Base-by-base conservation (phyloP, 78 protist genomes). In the Mastigamoeba balamuthi region DNA sequence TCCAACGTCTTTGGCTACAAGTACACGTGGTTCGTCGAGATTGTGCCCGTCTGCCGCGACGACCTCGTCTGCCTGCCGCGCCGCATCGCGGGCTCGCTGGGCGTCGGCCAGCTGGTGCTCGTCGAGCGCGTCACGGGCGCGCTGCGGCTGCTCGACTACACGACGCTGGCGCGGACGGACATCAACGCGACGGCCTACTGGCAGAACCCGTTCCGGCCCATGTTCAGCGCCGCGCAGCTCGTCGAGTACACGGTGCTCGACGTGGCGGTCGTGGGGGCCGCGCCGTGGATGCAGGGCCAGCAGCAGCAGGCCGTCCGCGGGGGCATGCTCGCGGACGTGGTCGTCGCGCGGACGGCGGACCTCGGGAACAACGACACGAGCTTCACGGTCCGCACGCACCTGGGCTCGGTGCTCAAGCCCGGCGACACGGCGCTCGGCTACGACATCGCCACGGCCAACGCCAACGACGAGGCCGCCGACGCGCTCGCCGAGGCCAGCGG, bases 41-140 rank as follows among this genome's bases (percentile, higher is more conserved):
- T 98, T 7, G 88, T 89, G n/a, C 99, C 98, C 67, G 40, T 98
- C 8, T 98, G 98, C 84, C 76, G 88, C 29, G 96, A 95, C 58
- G 99, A 98, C 82, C 29, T 95, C 0, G 82, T 98, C 25, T 87
- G 88, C 85, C 69, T 98, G 10, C 97, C 98, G 23, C 80, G 40
- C n/a, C 40, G 69, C 38, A 66, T 91, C n/a, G 66, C 76, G 1
- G 33, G 30, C 28, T 33, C 36, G 25, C 29, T 84, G 10, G 96
- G 98, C n/a, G n/a, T n/a, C n/a, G n/a, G n/a, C n/a, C n/a, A n/a
- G n/a, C n/a, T 52, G 68, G 64, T 35, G 89, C 88, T 6, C 10
- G 74, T 25, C 77, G 69, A 69, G 43, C 9, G 40, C 30, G 87
- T 93, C 9, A 69, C 87, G 1, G 68, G 43, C 43, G 3, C 65